Base-by-base conservation (phyloP, 2,329 filamentous ascomycete genomes). In the Penicillium decumbens region DNA sequence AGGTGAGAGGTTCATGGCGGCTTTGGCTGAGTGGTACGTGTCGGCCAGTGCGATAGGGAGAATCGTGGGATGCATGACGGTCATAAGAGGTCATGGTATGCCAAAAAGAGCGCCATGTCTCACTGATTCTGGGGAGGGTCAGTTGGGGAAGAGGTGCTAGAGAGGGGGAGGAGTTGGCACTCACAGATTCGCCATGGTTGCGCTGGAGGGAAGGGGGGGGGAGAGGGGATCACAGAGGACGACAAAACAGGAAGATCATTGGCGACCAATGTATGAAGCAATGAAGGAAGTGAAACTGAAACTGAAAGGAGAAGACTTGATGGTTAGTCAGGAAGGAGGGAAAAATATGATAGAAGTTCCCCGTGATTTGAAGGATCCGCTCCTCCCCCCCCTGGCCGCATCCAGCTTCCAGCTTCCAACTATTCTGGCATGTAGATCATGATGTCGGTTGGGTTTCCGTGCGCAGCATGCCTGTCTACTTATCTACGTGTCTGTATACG, bases 41-140 rank as follows among this genome's bases (percentile, higher is more conserved):
- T 67, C 87, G 84, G 57, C 91, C 90, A 53, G 88, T 89, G 67
- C 91, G 85, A 74, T 95, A 95, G 43, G 93, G 91, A 51, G 92
- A 95, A 74, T 98, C 89, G 77, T 87, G 88, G 54, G 84, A 86
- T 57, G 93, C 95, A 76, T 98, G 83, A 55, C 93, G 95, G 76
- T 84, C 80, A 65, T 84, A 80, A 57, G 82, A 85, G 68, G 82
- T 87, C 80, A 87, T 93, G 61, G 87, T 83, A 79, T 97, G 93
- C 93, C 93, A 98, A 76, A 98, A 92, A 55, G 87, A 88, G 73
- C 87, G 87, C 73, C 93, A 87, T 72, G 86, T 83, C 62, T 80
- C 80, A 62, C 82, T 80, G 66, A 92, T 72, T 65, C 85, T 85
- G 59, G 37, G 37, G 46, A 46, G 28, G 45, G 41, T 53, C 44